A percentile compares a stretch with the other conserved stretches of the same genome.
Evolutionary conservation across 2,329 filamentous ascomycete species (phyloP).

Genomic region (Colletotrichum tofieldiae): DNA sequence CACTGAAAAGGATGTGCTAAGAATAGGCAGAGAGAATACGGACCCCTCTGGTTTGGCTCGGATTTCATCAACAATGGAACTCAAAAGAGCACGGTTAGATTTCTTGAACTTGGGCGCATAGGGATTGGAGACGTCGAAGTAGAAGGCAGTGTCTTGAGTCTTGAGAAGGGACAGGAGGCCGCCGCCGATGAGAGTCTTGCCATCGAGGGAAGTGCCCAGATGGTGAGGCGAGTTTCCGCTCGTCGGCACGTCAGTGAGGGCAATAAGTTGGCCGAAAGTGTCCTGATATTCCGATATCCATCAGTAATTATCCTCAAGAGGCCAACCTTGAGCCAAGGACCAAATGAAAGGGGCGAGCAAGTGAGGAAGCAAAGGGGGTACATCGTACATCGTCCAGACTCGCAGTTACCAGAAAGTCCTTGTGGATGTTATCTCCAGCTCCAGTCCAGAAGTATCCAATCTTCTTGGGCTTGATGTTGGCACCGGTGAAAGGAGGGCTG

Average conservation of each 20-base stretch:
- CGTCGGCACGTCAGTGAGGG: conserved; percentile 70
- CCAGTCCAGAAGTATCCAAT: conserved; percentile 77
- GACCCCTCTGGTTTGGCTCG: conserved; percentile 73
- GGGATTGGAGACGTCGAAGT: conserved; percentile 72
- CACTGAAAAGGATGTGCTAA: background rate
- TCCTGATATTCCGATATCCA: conserved; percentile 55
- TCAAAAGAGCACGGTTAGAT: conserved; percentile 72
- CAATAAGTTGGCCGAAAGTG: conserved; percentile 73
- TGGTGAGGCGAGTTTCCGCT: conserved; percentile 76
- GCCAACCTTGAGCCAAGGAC: too few species aligned
- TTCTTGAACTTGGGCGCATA: conserved; percentile 73
- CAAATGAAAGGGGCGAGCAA: background rate
- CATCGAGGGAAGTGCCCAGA: conserved; percentile 67
- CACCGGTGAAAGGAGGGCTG: conserved; percentile 66
- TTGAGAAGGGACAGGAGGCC: conserved; percentile 73
- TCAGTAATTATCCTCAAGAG: background rate
- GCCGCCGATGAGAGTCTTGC: conserved; percentile 71
- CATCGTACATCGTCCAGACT: conserved; percentile 69
- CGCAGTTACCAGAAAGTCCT: conserved; percentile 72
- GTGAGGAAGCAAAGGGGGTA: background rate
- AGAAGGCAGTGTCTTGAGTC: conserved; percentile 74
- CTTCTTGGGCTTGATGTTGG: conserved; percentile 75
- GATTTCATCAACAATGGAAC: conserved; percentile 75
- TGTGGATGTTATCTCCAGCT: conserved; percentile 72
- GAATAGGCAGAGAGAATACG: conserved; percentile 8